Evolutionary conservation across 2,329 filamentous ascomycete species (phyloP), one percentile per base, ranked within the genome.

Genomic region (Rhytidhysteron rufulum): DNA sequence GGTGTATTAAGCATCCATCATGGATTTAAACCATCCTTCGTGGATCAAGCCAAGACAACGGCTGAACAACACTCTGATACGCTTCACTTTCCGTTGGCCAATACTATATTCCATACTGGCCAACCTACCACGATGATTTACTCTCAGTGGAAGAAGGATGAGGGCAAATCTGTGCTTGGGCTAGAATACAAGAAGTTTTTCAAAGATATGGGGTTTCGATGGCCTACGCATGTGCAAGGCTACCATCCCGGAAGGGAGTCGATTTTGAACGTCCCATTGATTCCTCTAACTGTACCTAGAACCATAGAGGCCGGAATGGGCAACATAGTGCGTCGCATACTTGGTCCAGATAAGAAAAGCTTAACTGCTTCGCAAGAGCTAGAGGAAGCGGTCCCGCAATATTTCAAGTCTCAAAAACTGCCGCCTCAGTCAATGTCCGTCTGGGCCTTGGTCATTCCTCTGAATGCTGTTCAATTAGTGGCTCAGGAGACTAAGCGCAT

Each of bases 101-200:
- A 88, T 54, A 94, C 88, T 0, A 68, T 88, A 5, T 93, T 93
- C 56, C 78, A 82, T 29, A 91, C 83, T 44, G 84, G 81, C 33
- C 72, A 69, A 19, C 53, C 50, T 24, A 53, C 44, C 17, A 60
- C 57, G 16, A 54, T 63, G 53, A 54, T 44, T 13, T 31, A 46
- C 3, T 55, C 57, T 1, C 47, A 24, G 0, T 66, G 60, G 60
- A 29, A 37, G 11, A 49, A 34, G 41, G 53, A 20, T 33, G 51
- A 40, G 20, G 49, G 24, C n/a, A n/a, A n/a, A n/a, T n/a, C n/a
- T n/a, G n/a, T n/a, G n/a, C n/a, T n/a, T n/a, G n/a, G n/a, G n/a
- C 39, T 55, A 18, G 22, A 43, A 18, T 35, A 43, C 5, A 51
- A 51, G 19, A 37, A 24, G 5, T 37, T 48, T 7, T 13, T 57